Base-by-base conservation (phyloP, 768 basidiomycete genomes). In the Tephrocybe sp. region DNA sequence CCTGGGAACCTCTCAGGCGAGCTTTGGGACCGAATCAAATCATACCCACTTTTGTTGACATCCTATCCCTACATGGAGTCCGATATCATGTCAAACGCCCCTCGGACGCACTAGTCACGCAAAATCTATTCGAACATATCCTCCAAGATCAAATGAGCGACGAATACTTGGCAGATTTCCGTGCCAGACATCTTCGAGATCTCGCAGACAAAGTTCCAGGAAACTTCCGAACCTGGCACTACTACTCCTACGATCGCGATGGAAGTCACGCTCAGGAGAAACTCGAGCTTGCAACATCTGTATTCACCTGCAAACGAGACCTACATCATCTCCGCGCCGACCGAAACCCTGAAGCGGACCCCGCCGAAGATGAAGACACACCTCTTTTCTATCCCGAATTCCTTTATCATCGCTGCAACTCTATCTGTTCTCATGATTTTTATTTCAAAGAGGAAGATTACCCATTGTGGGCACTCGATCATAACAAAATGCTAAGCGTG, bases 321-420 rank as follows among this genome's bases (percentile, higher is more conserved):
- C 5, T 30, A 3, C 34, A 36, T 33, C 16, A 37, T 12, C 33
- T 22, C 6, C 19, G 22, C 18, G 21, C 47, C 18, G 49, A 55
- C 13, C 9, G 21, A 22, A 39, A 55, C 1, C 36, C 41, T 42
- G 47, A 39, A 24, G 42, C 19, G n/a, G 16, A 45, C n/a, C 7
- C 41, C 7, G 23, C 22, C 4, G 23, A 37, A 3, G 3, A 9
- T 13, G 10, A 12, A 12, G 52, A 61, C 31, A 50, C 58, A 9
- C 52, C 51, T n/a, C 57, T 71, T 57, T 69, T 62, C 61, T 70
- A 64, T 45, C 70, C 70, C 9, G 64, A 69, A 38, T 63, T 69
- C 47, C 44, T 70, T 16, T 57, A 63, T 18, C 70, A 73, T 51
- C 47, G 56, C 0, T 72, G 69, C 57, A 64, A 62, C 30, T 55